phyloP scores from a whole-genome alignment of 2,329 filamentous ascomycete genomes.

The Neofusicoccum umdonicola region DNA sequence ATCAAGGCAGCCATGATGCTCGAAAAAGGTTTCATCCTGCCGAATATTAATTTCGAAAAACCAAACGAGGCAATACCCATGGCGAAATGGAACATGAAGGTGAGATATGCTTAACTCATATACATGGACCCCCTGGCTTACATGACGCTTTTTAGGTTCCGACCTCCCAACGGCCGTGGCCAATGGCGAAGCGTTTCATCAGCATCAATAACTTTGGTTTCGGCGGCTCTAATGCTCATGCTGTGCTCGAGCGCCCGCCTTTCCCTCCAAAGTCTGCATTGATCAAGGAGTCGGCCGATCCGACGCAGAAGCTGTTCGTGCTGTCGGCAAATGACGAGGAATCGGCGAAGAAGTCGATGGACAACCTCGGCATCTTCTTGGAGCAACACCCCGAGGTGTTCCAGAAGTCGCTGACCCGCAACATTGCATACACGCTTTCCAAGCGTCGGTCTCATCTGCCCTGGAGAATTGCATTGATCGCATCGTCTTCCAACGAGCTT shows the following conservation, averaged over 20 bases:
- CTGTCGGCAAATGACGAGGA: slow-evolving; percentile 15
- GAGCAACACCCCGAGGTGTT: slow-evolving; percentile 17
- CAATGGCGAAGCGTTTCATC: slow-evolving; percentile 8
- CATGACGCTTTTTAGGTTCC: background rate
- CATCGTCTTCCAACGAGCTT: slow-evolving; percentile 5
- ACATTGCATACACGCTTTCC: slow-evolving; percentile 16
- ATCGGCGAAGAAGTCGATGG: background rate
- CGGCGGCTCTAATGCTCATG: slow-evolving; percentile 20
- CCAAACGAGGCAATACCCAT: slow-evolving; percentile 20
- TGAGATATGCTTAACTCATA: slow-evolving; percentile 1
- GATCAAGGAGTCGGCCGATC: background rate
- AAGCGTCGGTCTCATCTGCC: slow-evolving; percentile 10
- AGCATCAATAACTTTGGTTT: slow-evolving; percentile 21
- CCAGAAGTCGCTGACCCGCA: slow-evolving; percentile 11
- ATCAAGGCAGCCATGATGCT: slow-evolving; percentile 31
- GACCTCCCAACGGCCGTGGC: slow-evolving; percentile 15
- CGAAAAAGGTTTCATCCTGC: slow-evolving; percentile 23
- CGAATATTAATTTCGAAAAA: slow-evolving; percentile 24
- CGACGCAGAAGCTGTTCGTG: slow-evolving; percentile 2
- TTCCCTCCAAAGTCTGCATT: background rate
- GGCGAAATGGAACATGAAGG: slow-evolving; percentile 20
- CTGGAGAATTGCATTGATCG: slow-evolving; percentile 6
- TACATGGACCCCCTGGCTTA: background rate
- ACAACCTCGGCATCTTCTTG: slow-evolving; percentile 10
- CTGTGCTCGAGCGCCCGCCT: slow-evolving; percentile 9